Percentiles rank a stretch among this genome's conserved stretches.
These are phyloP conservation scores for Phoma sp. DNA, from an alignment of 2,329 filamentous ascomycete genomes.

Conservation along the genomic window DNA sequence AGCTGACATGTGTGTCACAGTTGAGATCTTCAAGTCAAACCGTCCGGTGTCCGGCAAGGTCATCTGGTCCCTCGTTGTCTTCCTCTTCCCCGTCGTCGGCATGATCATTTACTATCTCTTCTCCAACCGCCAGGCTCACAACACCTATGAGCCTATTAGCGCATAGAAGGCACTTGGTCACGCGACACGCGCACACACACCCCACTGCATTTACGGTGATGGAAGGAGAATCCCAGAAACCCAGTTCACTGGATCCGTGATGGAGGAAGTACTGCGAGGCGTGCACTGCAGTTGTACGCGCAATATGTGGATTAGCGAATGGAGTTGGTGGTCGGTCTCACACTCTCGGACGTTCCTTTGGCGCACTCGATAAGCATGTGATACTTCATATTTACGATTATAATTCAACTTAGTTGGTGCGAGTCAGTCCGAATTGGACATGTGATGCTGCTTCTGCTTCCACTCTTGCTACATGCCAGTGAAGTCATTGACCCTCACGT, in stretches of 20 bases:
- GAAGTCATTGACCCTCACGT: not conserved
- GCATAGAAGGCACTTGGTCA: constrained; percentile 19
- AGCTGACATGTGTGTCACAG: constrained; percentile 49
- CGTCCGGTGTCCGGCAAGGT: constrained; percentile 65
- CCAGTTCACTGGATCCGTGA: not conserved
- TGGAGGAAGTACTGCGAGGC: not conserved
- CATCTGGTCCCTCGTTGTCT: constrained; percentile 69
- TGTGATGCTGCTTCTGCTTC: not conserved
- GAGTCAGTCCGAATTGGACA: not conserved
- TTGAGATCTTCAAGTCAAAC: constrained; percentile 71
- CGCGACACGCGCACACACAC: not conserved
- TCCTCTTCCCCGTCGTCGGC: constrained; percentile 69
- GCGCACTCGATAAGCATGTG: not conserved
- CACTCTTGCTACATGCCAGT: not conserved
- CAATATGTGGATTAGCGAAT: not conserved
- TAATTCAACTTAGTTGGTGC: not conserved
- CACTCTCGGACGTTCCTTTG: constrained; percentile 1
- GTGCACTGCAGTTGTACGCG: not conserved
- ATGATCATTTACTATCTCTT: constrained; percentile 70
- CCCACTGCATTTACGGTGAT: not conserved
- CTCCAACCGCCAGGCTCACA: constrained; percentile 66
- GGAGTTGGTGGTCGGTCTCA: constrained; percentile 1
- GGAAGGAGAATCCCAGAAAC: not conserved
- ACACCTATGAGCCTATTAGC: constrained; percentile 62
- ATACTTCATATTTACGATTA: not conserved